Conservation (phyloP, 208 protist species). For the Strigomonas galati region DNA sequence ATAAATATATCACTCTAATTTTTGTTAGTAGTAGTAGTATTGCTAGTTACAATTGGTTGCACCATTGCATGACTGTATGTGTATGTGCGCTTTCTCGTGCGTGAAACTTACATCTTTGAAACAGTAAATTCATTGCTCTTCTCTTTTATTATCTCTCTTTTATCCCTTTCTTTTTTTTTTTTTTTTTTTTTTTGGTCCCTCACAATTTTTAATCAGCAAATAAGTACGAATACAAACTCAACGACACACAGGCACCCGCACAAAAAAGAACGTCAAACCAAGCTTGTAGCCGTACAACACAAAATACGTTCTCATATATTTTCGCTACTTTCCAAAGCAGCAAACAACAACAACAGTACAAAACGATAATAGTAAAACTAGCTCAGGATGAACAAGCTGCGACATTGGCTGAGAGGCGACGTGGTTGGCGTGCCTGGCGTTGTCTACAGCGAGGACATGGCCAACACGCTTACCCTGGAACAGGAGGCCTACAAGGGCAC, state of each 20-base stretch:
- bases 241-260: too few relatives aligned
- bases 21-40: slow-evolving; percentile 16
- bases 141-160: slow-evolving; percentile 11
- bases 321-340: not conserved
- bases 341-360: not conserved
- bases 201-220: not conserved
- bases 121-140: slow-evolving; percentile 3
- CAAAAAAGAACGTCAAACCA: too few relatives aligned
- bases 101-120: too few relatives aligned
- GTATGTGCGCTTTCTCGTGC: too few relatives aligned
- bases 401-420: slow-evolving; percentile 38
- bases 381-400: slow-evolving; percentile 15
- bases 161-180: slow-evolving; percentile 17
- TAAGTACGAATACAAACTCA: not conserved
- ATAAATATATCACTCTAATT: slow-evolving; percentile 11
- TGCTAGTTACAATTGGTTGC: too few relatives aligned
- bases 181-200: slow-evolving; percentile 7
- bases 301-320: not conserved
- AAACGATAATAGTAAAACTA: not conserved
- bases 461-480: slow-evolving; percentile 22
- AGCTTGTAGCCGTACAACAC: not conserved
- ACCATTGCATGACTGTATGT: too few relatives aligned
- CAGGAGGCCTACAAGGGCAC: slow-evolving; percentile 50
- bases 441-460: slow-evolving; percentile 69
- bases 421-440: slow-evolving; percentile 52